A percentile compares a stretch with the other conserved stretches of the same genome.
phyloP scores from a whole-genome alignment of 805 yeast genomes.

The Teunomyces barrocoloradensis region DNA sequence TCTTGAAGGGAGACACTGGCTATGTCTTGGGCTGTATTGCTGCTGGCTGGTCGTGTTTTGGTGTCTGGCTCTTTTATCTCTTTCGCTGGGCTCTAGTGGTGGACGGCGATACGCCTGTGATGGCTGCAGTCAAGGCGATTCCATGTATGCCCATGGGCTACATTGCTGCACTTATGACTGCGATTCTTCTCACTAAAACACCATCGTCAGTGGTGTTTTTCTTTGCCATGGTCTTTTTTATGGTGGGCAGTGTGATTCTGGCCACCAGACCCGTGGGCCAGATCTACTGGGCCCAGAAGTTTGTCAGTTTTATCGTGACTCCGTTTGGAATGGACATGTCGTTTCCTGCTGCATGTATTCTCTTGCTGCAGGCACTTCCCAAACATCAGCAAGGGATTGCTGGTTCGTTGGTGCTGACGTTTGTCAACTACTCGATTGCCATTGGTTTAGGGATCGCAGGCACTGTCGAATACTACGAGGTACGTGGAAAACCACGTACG shows the following conservation, averaged over 20 bases:
- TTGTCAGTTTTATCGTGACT: constrained; percentile 11
- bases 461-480: constrained; percentile 29
- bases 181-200: constrained; percentile 6
- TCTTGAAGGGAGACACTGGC: constrained; percentile 14
- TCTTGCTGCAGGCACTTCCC: constrained; percentile 13
- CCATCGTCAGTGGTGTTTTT: constrained; percentile 14
- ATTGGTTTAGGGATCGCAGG: constrained; percentile 37
- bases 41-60: constrained; percentile 20
- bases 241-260: constrained; percentile 11
- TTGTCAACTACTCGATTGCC: constrained; percentile 23
- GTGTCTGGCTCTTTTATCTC: constrained; percentile 16
- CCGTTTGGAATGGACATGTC: constrained; percentile 20
- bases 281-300: constrained; percentile 17
- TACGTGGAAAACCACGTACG: constrained; percentile 13
- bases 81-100: constrained; percentile 14
- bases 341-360: constrained; percentile 16
- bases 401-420: constrained; percentile 16
- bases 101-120: constrained; percentile 10
- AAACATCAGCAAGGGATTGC: constrained; percentile 16
- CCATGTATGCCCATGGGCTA: constrained; percentile 16
- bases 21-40: constrained; percentile 17
- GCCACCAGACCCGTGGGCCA: constrained; percentile 18
- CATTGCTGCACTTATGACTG: constrained; percentile 12
- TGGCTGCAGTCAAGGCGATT: constrained; percentile 16
- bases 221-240: constrained; percentile 11